Conservation (phyloP, 208 protist species). For the Trypanosoma cruzi region DNA sequence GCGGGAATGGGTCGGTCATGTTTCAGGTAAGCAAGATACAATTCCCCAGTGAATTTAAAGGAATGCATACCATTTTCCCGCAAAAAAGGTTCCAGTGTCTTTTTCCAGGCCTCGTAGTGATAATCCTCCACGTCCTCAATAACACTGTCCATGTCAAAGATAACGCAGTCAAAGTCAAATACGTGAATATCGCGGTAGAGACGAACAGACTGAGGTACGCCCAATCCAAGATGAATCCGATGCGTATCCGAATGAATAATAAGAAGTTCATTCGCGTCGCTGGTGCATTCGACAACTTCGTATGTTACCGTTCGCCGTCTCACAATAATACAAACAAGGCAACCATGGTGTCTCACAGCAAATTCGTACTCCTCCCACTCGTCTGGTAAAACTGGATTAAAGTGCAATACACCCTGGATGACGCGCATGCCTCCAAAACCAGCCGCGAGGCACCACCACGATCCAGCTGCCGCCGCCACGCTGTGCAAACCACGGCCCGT, state of each 20-base stretch:
- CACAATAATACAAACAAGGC: conserved; percentile 71
- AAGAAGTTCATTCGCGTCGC: conserved; percentile 49
- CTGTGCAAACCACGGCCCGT: conserved; percentile 80
- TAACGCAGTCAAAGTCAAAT: conserved; percentile 90
- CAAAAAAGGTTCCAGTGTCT: conserved; percentile 75
- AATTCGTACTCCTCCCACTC: conserved; percentile 83
- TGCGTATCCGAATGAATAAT: conserved; percentile 76
- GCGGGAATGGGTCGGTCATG: conserved; percentile 69
- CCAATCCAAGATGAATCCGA: conserved; percentile 58
- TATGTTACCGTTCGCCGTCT: conserved; percentile 76
- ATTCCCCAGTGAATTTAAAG: conserved; percentile 67
- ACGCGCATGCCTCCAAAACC: conserved; percentile 89
- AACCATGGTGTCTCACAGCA: conserved; percentile 68
- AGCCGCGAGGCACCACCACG: conserved; percentile 75
- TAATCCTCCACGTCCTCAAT: conserved; percentile 79
- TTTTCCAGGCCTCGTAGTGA: conserved; percentile 88
- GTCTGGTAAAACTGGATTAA: conserved; percentile 79
- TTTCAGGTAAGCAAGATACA: conserved; percentile 86
- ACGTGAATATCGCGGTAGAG: conserved; percentile 72
- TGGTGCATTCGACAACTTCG: conserved; percentile 48
- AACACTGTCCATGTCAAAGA: conserved; percentile 90
- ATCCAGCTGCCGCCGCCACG: conserved; percentile 70
- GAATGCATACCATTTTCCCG: conserved; percentile 36
- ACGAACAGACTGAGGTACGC: conserved; percentile 61
- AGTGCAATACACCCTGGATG: conserved; percentile 72